Percentiles rank a stretch among this genome's conserved stretches.
Conservation (phyloP, 305 asterid genomes). For the Striga hermonthica region DNA sequence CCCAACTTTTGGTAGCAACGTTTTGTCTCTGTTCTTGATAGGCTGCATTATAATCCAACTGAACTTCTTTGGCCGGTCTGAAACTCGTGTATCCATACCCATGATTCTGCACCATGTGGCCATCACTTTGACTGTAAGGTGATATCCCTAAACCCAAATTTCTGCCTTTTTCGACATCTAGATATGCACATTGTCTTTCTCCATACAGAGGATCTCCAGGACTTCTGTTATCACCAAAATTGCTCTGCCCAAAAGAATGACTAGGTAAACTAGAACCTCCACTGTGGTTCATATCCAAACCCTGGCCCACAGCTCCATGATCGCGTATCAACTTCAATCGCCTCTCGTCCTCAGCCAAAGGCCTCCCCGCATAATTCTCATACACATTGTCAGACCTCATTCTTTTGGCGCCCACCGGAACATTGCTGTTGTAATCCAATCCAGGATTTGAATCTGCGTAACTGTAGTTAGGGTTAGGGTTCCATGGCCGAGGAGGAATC, state of each 20-base stretch:
- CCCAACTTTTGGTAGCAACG: constrained; percentile 29
- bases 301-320: constrained; percentile 54
- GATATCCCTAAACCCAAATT: constrained; percentile 15
- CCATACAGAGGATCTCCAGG: constrained; percentile 28
- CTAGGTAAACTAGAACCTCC: constrained; percentile 30
- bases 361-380: constrained; percentile 20
- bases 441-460: constrained; percentile 37
- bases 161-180: constrained; percentile 27
- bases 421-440: constrained; percentile 33
- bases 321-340: constrained; percentile 75
- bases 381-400: constrained; percentile 45
- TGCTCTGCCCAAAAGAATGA: constrained; percentile 21
- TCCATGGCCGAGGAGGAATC: constrained; percentile 45
- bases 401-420: constrained; percentile 57
- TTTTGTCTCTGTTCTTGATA: not conserved
- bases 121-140: too few relatives aligned
- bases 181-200: constrained; percentile 35
- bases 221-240: constrained; percentile 10
- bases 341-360: constrained; percentile 56
- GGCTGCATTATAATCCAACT: not conserved
- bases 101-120: constrained; percentile 27
- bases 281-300: constrained; percentile 30
- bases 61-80: constrained; percentile 4
- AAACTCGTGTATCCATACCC: constrained; percentile 33
- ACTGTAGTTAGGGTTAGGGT: constrained; percentile 35